A percentile compares a stretch with the other conserved stretches of the same genome.
These are phyloP conservation scores for Orbilia brochopaga DNA, from an alignment of 2,329 filamentous ascomycete species.

Conservation along the genomic window DNA sequence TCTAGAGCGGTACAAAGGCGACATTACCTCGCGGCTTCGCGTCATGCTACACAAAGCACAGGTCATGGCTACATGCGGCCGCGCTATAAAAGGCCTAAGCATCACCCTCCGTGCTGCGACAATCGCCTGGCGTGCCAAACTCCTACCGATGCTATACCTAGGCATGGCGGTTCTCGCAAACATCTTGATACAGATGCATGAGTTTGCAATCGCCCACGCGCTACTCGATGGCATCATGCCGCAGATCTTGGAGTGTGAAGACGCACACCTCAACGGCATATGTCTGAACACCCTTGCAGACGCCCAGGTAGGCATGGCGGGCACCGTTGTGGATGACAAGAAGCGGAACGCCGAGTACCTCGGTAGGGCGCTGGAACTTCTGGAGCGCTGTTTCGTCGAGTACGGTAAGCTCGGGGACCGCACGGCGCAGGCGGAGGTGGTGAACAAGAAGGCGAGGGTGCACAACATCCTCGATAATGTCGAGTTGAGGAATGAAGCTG, in stretches of 20 bases:
- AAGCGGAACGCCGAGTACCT: slow-evolving; percentile 64
- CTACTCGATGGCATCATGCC: slow-evolving; percentile 75
- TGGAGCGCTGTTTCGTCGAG: slow-evolving; percentile 69
- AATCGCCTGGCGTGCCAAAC: slow-evolving; percentile 72
- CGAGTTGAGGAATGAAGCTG: slow-evolving; percentile 69
- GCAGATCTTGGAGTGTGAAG: slow-evolving; percentile 74
- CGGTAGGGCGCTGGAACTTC: slow-evolving; percentile 66
- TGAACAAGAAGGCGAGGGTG: slow-evolving; percentile 80
- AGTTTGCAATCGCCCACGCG: slow-evolving; percentile 71
- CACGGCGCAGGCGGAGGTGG: slow-evolving; percentile 74
- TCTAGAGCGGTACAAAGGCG: slow-evolving; percentile 65
- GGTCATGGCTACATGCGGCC: slow-evolving; percentile 70
- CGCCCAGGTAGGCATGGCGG: slow-evolving; percentile 77
- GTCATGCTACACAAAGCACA: slow-evolving; percentile 75
- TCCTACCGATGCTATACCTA: slow-evolving; percentile 75
- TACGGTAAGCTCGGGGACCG: slow-evolving; percentile 73
- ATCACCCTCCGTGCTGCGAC: slow-evolving; percentile 76
- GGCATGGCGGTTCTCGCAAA: slow-evolving; percentile 71
- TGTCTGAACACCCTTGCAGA: slow-evolving; percentile 76
- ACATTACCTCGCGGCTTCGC: slow-evolving; percentile 72
- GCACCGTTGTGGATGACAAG: slow-evolving; percentile 58
- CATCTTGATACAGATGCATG: slow-evolving; percentile 72
- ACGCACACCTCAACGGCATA: slow-evolving; percentile 67
- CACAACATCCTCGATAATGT: slow-evolving; percentile 73
- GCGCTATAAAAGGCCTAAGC: slow-evolving; percentile 76